These are phyloP conservation scores for Eucalyptus polybractea DNA, from an alignment of 345 rosid species.

Conservation along the genomic window DNA sequence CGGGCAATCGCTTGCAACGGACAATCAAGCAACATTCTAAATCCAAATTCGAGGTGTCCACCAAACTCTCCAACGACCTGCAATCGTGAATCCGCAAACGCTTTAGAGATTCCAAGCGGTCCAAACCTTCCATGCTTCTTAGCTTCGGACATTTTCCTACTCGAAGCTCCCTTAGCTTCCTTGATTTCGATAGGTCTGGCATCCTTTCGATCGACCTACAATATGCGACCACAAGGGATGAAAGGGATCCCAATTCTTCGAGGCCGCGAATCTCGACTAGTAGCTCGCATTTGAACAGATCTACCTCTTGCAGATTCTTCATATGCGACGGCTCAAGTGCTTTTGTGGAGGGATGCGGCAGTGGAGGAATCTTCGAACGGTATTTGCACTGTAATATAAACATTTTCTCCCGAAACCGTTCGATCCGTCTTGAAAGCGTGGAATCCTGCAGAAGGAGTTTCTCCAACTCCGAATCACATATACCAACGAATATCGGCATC, in stretches of 20 bases:
- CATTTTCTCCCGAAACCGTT: too few species aligned
- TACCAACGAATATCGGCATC: background rate
- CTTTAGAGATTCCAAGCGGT: background rate
- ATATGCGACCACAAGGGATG: background rate
- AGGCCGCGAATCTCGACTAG: background rate
- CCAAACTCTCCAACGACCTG: background rate
- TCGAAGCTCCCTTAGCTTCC: background rate
- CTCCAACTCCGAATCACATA: background rate
- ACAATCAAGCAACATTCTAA: background rate
- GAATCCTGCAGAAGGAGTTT: background rate
- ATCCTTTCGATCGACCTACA: background rate
- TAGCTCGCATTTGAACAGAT: too few species aligned
- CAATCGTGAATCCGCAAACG: background rate
- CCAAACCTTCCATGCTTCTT: background rate
- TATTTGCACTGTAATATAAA: too few species aligned
- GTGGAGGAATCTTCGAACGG: too few species aligned
- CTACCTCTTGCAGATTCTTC: too few species aligned
- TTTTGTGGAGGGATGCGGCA: too few species aligned
- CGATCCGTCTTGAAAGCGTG: rapidly evolving
- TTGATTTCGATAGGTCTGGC: background rate
- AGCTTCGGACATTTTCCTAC: background rate
- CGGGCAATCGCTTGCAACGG: rapidly evolving
- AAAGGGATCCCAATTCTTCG: background rate
- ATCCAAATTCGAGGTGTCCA: background rate
- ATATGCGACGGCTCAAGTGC: too few species aligned